Conservation (phyloP, 495 filamentous ascomycete species). For the Penicillium nucicola region DNA sequence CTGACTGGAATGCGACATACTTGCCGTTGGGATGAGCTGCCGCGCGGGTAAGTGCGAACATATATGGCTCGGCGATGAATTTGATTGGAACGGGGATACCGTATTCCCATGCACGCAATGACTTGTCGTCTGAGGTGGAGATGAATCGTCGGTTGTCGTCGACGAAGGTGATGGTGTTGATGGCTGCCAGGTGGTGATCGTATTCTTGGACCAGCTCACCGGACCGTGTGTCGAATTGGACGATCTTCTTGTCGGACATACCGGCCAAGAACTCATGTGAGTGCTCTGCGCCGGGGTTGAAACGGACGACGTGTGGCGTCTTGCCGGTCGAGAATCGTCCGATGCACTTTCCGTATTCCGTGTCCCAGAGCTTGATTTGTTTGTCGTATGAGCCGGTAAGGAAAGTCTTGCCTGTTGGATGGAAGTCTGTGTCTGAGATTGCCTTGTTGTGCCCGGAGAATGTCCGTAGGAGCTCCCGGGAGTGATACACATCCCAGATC, state of each 20-base stretch:
- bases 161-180: conserved; percentile 97
- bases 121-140: conserved; percentile 96
- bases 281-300: conserved; percentile 77
- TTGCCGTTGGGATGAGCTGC: conserved; percentile 83
- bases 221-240: conserved; percentile 90
- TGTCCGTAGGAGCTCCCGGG: conserved; percentile 80
- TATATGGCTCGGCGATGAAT: conserved; percentile 91
- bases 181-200: conserved; percentile 93
- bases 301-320: conserved; percentile 90
- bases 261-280: conserved; percentile 90
- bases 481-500: conserved; percentile 92
- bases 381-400: conserved; percentile 90
- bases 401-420: conserved; percentile 76
- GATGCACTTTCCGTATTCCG: conserved; percentile 85
- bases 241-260: conserved; percentile 97
- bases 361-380: conserved; percentile 97
- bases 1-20: conserved; percentile 86
- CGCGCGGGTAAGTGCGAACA: conserved; percentile 86
- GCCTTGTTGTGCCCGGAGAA: conserved; percentile 89
- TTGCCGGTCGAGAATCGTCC: conserved; percentile 87
- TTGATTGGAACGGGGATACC: conserved; percentile 91
- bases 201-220: conserved; percentile 93
- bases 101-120: conserved; percentile 94
- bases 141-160: conserved; percentile 95
- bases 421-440: conserved; percentile 87